Evolutionary conservation across 176 grass and related monocot genomes (phyloP), one percentile per base, ranked within the genome.

Genomic region (Triticum turgidum): DNA sequence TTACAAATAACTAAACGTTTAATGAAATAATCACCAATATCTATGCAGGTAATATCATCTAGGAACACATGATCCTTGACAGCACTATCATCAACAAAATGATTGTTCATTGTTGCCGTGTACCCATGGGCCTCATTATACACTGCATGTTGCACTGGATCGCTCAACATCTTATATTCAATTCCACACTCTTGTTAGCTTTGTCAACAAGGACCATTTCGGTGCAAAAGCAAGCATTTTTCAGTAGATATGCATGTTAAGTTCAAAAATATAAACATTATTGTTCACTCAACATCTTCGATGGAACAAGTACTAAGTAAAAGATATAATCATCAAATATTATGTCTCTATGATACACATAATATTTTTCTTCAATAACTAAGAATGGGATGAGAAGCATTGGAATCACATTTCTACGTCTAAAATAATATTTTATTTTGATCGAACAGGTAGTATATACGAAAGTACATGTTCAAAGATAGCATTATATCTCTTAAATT

Each of bases 121-220:
- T 95, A 95, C 11, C 93, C 93, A 88, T 98, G 91, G 64, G 94
- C 94, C 52, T 96, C 96, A 86, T 94, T 93, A 86, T 98, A 95
- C 6, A 98, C 82, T 39, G 86, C 88, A 71, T 91, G 88, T 56
- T 98, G 96, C 35, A 93, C 70, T 34, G 91, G 93, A 91, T 98
- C 93, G 51, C 90, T 98, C 74, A 98, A 37, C 29, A 92, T 93
- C 96, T 98, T 86, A 30, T 75, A 27, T 77, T 85, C 61, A 3
- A 25, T 45, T 11, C 21, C 42, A 52, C 11, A 59, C 42, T 70
- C 86, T 79, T 84, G 14, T 95, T 90, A 95, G 59, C 73, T 77
- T 82, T 73, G 33, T 88, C 9, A 73, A 86, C 69, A 79, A 77
- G 18, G 32, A 77, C 12, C 11, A 81, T 64, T 77, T 24, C 67